These are phyloP conservation scores for Paramecium tetraurelia DNA, from an alignment of 73 alveolate species.

Conservation along the genomic window DNA sequence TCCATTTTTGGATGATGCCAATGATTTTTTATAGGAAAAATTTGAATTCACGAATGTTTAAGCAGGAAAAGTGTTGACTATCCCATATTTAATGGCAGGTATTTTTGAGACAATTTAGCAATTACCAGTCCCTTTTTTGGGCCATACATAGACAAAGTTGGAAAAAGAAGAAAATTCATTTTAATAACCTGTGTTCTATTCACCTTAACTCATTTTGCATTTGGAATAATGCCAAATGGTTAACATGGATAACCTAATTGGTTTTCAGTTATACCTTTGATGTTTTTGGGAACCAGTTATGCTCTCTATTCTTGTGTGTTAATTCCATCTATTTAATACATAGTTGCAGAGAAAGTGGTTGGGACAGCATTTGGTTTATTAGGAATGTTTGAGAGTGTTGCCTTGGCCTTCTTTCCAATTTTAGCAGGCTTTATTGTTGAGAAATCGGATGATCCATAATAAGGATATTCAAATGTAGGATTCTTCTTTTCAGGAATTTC, in stretches of 20 bases:
- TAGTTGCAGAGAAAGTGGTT: slow-evolving; percentile 8
- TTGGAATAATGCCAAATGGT: slow-evolving; percentile 31
- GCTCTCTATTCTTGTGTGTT: slow-evolving; percentile 6
- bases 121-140: slow-evolving; percentile 47
- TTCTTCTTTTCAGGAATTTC: slow-evolving; percentile 20
- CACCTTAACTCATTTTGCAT: not conserved
- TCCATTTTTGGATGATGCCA: slow-evolving; percentile 48
- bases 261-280: slow-evolving; percentile 20
- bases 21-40: slow-evolving; percentile 33
- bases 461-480: slow-evolving; percentile 31
- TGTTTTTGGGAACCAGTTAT: not conserved
- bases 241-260: slow-evolving; percentile 34
- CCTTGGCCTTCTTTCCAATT: slow-evolving; percentile 3
- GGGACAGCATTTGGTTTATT: slow-evolving; percentile 48
- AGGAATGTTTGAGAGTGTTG: slow-evolving; percentile 49
- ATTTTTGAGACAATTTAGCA: not conserved
- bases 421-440: slow-evolving; percentile 28
- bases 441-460: not conserved
- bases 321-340: slow-evolving; percentile 40
- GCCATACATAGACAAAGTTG: slow-evolving; percentile 35
- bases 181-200: not conserved
- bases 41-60: not conserved
- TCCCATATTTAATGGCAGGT: slow-evolving; percentile 46
- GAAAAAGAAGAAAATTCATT: slow-evolving; percentile 22
- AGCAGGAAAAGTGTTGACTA: slow-evolving; percentile 41